Conservation (phyloP, 148 eudicot species). For the Amaranthus cruentus region DNA sequence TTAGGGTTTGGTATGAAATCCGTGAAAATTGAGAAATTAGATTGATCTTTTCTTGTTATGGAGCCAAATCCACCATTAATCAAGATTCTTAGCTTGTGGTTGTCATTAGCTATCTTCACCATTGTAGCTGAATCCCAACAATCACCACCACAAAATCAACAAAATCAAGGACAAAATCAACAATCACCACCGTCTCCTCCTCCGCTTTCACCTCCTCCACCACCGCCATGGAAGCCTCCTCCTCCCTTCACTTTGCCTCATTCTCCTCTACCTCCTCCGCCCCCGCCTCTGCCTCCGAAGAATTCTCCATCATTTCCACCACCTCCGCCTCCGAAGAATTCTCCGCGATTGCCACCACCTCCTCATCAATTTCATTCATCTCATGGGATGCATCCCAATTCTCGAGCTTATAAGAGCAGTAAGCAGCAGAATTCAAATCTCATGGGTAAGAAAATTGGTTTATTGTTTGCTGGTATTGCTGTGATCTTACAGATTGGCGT, state of each 20-base stretch:
- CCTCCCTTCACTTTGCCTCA: constrained; percentile 11
- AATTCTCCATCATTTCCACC: background rate
- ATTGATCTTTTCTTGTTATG: constrained; percentile 25
- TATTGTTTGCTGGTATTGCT: constrained; percentile 54
- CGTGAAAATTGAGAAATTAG: constrained; percentile 9
- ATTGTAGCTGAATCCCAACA: constrained; percentile 35
- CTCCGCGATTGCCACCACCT: constrained; percentile 13
- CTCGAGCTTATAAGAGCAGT: background rate
- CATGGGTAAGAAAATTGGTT: constrained; percentile 56
- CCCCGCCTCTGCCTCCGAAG: constrained; percentile 15
- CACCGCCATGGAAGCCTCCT: constrained; percentile 4
- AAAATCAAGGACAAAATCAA: background rate
- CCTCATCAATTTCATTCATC: constrained; percentile 13
- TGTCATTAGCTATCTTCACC: constrained; percentile 21
- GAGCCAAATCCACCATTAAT: constrained; percentile 33
- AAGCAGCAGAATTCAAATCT: constrained; percentile 19
- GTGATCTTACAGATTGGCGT: constrained; percentile 61
- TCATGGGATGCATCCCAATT: background rate
- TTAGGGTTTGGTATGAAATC: constrained; percentile 15
- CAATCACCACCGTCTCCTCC: background rate
- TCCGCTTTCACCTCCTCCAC: background rate
- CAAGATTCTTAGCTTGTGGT: constrained; percentile 18
- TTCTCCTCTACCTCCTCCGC: constrained; percentile 10
- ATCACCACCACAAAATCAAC: constrained; percentile 1
- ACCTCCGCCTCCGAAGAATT: constrained; percentile 1